Evolutionary conservation across 2,329 filamentous ascomycete genomes (phyloP), one percentile per base, ranked within the genome.

Genomic region (Stenocarpella maydis): DNA sequence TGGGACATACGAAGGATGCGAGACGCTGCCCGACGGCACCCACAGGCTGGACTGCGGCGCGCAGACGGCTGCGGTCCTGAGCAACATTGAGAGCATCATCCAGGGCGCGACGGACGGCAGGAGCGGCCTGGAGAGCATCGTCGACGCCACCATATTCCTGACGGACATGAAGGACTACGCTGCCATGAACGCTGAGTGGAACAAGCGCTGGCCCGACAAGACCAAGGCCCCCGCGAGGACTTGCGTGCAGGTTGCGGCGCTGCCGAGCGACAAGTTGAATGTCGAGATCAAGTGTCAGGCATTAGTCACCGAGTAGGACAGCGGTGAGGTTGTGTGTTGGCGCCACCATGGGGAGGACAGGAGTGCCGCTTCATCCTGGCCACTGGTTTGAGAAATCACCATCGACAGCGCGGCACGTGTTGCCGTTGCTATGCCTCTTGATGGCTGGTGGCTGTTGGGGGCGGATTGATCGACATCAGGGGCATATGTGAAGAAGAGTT

Each of bases 101-200:
- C 65, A 72, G 19, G 77, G 77, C 7, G 75, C 77, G 8, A 78
- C 76, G 8, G 73, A 74, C n/a, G 76, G 75, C 14, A 70, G 65
- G 47, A 63, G 69, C 12, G 77, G 77, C 4, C 71, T 78, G 14
- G 76, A 79, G 71, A 76, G 72, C 53, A 74, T 79, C 49, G 75
- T 79, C n/a, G 76, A 78, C 68, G 77, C 77, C 2, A 79, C 78
- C 7, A 74, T 79, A 7, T 79, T 78, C 67, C 52, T 79, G 68
- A 76, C 74, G 12, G 76, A 79, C 64, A 77, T 79, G 66, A 69
- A 61, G 31, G 77, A 79, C 65, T 79, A 79, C 67, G 75, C 72
- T 6, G 74, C 74, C 39, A 79, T 79, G 77, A 79, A 79, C 55
- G 74, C 74, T 43, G 78, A 78, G 73, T 79, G 77, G 77, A 79